Conservation (phyloP, 2,329 filamentous ascomycete genomes). For the Colletotrichum godetiae region DNA sequence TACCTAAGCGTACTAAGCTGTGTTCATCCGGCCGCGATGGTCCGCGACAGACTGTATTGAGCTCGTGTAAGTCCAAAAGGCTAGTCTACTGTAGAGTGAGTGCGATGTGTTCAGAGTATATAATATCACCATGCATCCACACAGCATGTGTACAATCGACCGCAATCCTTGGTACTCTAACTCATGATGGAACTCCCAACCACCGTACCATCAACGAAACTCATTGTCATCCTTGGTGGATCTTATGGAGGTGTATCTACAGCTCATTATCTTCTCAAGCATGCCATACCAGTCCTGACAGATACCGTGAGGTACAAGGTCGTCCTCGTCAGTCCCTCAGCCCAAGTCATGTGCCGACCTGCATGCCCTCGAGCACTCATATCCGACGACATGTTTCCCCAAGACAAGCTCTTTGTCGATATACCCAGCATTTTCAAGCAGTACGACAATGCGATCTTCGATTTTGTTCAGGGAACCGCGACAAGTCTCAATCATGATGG, state of each 20-base stretch:
- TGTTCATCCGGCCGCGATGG: background rate
- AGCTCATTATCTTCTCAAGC: slow-evolving; percentile 65
- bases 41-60: background rate
- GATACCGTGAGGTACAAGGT: slow-evolving; percentile 50
- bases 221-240: slow-evolving; percentile 64
- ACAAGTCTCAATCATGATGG: slow-evolving; percentile 46
- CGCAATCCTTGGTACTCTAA: background rate
- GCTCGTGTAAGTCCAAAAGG: background rate
- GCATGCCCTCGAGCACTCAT: slow-evolving; percentile 59
- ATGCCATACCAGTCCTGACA: slow-evolving; percentile 56
- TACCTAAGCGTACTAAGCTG: no score
- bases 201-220: slow-evolving; percentile 39
- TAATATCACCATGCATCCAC: no score
- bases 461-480: slow-evolving; percentile 55
- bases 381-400: slow-evolving; percentile 54
- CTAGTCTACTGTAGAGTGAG: no score
- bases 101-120: no score
- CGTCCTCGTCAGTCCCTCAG: slow-evolving; percentile 54
- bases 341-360: slow-evolving; percentile 54
- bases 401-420: slow-evolving; percentile 56
- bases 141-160: background rate
- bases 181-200: background rate
- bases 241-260: slow-evolving; percentile 63
- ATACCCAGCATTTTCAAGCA: slow-evolving; percentile 51
- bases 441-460: slow-evolving; percentile 50